Evolutionary conservation across 2,329 filamentous ascomycete genomes (phyloP).

Genomic region (Ceratocystis eucalypticola): DNA sequence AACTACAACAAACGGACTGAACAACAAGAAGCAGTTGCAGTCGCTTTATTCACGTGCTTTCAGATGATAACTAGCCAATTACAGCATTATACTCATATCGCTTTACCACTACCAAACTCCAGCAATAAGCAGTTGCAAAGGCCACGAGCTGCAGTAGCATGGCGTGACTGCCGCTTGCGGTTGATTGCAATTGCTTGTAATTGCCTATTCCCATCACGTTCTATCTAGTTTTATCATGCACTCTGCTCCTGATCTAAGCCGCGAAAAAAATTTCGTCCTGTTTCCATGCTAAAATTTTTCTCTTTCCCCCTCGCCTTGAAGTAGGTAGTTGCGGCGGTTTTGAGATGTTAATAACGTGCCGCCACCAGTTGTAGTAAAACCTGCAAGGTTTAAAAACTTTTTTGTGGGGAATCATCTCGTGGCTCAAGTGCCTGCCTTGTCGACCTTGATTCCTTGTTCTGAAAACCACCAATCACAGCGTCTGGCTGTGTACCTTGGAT

Average conservation of each 20-base stretch:
- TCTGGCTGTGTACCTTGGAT: not conserved
- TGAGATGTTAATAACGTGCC: slow-evolving; percentile 1
- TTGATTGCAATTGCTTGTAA: not conserved
- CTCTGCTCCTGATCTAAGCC: not conserved
- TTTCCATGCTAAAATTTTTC: not conserved
- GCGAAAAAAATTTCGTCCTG: not conserved
- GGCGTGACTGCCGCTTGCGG: not conserved
- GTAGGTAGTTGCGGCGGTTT: not conserved
- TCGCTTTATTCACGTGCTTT: not conserved
- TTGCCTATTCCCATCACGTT: not conserved
- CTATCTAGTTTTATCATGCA: not conserved
- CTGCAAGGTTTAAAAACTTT: slow-evolving; percentile 8
- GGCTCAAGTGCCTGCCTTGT: slow-evolving; percentile 7
- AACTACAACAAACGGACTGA: not conserved
- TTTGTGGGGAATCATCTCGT: slow-evolving; percentile 12
- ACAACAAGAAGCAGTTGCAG: not conserved
- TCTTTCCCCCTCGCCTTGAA: not conserved
- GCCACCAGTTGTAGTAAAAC: not conserved
- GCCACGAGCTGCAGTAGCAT: not conserved
- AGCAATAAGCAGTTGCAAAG: not conserved
- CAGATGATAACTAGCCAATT: not conserved
- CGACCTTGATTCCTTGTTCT: not conserved
- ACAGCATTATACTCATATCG: not conserved
- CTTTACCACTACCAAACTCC: not conserved
- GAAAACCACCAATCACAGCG: not conserved